A percentile compares a stretch with the other conserved stretches of the same genome.
Evolutionary conservation across 108 stramenopile genomes (phyloP).

Genomic region (Fistulifera solaris): DNA sequence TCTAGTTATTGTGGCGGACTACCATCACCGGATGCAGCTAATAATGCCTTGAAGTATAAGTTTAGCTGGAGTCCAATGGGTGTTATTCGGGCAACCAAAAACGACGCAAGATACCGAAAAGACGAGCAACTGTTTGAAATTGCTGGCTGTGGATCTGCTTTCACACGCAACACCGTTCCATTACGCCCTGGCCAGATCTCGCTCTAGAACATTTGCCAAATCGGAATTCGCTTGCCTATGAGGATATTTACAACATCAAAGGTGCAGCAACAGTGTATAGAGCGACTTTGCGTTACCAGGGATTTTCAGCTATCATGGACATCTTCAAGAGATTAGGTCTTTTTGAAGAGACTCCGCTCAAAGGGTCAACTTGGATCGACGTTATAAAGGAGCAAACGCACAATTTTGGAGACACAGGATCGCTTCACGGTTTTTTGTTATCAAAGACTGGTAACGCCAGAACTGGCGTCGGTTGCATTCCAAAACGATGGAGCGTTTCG

Average conservation of each 20-base stretch:
- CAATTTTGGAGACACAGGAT: slow-evolving; percentile 1
- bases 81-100: slow-evolving; percentile 61
- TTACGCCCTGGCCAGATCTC: slow-evolving; percentile 42
- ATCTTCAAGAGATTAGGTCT: slow-evolving; percentile 52
- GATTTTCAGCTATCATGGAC: slow-evolving; percentile 52
- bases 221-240: slow-evolving; percentile 63
- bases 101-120: slow-evolving; percentile 50
- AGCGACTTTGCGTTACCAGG: slow-evolving; percentile 78
- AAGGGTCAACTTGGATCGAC: slow-evolving; percentile 27
- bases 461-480: slow-evolving; percentile 33
- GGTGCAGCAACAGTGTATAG: slow-evolving; percentile 54
- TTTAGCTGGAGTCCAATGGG: slow-evolving; percentile 87
- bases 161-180: slow-evolving; percentile 33
- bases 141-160: slow-evolving; percentile 41
- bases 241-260: slow-evolving; percentile 59
- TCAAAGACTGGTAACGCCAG: slow-evolving; percentile 29
- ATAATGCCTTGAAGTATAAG: slow-evolving; percentile 82
- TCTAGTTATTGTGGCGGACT: slow-evolving; percentile 77
- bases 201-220: slow-evolving; percentile 77
- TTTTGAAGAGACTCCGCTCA: slow-evolving; percentile 18
- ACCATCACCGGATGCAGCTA: slow-evolving; percentile 67
- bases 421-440: slow-evolving; percentile 31
- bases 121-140: slow-evolving; percentile 20
- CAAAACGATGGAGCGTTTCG: slow-evolving; percentile 5
- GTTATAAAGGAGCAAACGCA: neutral